phyloP scores from a whole-genome alignment of 257 asterid species.

The Asclepias syriaca region DNA sequence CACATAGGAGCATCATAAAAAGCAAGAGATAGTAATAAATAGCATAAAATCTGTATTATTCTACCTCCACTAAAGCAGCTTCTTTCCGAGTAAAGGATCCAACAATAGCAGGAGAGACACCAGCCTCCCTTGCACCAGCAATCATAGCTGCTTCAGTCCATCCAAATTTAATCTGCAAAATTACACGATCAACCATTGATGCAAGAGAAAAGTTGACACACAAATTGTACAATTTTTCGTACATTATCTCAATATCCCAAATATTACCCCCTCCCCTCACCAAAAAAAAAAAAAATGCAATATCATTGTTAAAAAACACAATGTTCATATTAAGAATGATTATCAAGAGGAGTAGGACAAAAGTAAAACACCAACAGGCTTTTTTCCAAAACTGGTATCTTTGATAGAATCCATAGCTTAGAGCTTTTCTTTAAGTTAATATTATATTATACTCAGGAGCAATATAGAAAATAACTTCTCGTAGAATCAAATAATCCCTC shows the following conservation, averaged over 20 bases:
- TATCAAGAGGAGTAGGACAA: neutral
- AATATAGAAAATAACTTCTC: too few species aligned
- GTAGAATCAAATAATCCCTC: too few species aligned
- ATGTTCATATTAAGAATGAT: neutral
- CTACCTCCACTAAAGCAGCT: conserved; percentile 91
- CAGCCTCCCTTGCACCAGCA: conserved; percentile 85
- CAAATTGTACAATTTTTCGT: neutral
- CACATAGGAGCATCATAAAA: neutral
- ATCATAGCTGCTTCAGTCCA: conserved; percentile 92
- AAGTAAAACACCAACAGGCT: too few species aligned
- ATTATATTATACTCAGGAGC: too few species aligned
- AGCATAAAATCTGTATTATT: neutral
- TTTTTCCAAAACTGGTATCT: too few species aligned
- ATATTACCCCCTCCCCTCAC: too few species aligned
- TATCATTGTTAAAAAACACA: neutral
- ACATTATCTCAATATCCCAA: neutral
- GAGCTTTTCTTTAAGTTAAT: too few species aligned
- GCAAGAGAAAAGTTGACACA: neutral
- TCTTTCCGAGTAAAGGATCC: conserved; percentile 92
- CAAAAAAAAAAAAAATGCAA: too few species aligned
- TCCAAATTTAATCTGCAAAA: conserved; percentile 65
- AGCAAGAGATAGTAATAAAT: neutral
- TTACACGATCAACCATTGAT: conserved; percentile 19
- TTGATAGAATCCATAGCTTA: too few species aligned
- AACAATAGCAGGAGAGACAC: conserved; percentile 81